Percentiles rank a stretch among this genome's conserved stretches.
Conservation (phyloP, 2,329 filamentous ascomycete species). For the Verticillium nubilum region DNA sequence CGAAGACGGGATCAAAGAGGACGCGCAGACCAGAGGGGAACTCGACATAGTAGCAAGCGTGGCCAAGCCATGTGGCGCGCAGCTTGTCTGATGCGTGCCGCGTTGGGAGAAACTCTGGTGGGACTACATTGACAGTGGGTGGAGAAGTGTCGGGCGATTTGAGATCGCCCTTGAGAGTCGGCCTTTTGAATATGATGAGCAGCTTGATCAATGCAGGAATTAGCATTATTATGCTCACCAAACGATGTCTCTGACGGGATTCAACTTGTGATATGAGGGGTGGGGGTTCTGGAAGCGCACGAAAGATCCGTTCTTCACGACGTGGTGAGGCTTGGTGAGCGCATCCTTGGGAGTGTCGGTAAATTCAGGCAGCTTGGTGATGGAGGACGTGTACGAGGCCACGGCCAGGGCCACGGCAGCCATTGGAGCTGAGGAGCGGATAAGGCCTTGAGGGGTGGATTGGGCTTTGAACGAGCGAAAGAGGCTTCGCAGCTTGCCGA, state of each 20-base stretch:
- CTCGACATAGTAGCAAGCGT: constrained; percentile 90
- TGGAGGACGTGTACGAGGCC: constrained; percentile 17
- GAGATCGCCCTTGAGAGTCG: constrained; percentile 32
- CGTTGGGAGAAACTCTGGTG: constrained; percentile 60
- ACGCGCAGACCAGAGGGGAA: constrained; percentile 82
- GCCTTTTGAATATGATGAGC: constrained; percentile 18
- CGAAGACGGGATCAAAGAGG: constrained; percentile 91
- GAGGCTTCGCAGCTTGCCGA: constrained; percentile 3
- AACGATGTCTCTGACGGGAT: constrained; percentile 22
- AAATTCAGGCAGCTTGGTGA: constrained; percentile 28
- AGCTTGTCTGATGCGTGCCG: constrained; percentile 54
- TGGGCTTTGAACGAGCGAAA: constrained; percentile 5
- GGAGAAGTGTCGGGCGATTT: constrained; percentile 54
- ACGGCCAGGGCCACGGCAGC: constrained; percentile 11
- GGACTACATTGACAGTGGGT: constrained; percentile 60
- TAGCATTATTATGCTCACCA: constrained; percentile 22
- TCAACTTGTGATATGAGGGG: constrained; percentile 31
- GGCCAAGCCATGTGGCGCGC: constrained; percentile 89
- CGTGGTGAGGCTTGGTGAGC: constrained; percentile 40
- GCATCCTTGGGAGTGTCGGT: constrained; percentile 34
- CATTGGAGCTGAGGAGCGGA: constrained; percentile 7
- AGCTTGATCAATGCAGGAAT: neutral
- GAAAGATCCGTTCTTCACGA: constrained; percentile 32
- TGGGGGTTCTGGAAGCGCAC: constrained; percentile 46
- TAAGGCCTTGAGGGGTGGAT: constrained; percentile 3